phyloP scores from a whole-genome alignment of 75 land plant genomes.

The Sequoia sempervirens region DNA sequence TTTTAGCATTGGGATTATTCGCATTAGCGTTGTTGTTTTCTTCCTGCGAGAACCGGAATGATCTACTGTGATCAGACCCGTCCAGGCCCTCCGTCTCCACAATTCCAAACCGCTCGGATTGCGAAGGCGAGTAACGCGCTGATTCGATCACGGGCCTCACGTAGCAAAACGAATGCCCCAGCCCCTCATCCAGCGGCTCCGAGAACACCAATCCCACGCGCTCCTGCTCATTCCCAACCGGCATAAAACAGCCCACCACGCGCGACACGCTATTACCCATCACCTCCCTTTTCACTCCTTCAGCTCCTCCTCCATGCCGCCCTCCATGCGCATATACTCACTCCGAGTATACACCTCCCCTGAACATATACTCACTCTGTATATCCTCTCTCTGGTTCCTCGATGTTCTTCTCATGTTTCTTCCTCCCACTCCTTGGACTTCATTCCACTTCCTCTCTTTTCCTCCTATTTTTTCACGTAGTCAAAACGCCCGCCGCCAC shows the following conservation, averaged over 20 bases:
- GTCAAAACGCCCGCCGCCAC: conserved; percentile 8
- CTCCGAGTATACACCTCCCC: not conserved
- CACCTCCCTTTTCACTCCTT: not conserved
- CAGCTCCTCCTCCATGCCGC: not conserved
- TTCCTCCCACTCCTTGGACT: not conserved
- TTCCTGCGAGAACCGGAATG: conserved; percentile 31
- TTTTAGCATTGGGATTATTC: not conserved
- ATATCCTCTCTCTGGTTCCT: not conserved
- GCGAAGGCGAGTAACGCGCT: conserved; percentile 41
- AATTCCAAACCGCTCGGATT: conserved; percentile 47
- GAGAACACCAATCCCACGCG: conserved; percentile 43
- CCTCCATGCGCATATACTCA: not conserved
- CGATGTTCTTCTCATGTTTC: not conserved
- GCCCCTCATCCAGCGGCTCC: conserved; percentile 82
- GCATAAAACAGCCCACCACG: conserved; percentile 67
- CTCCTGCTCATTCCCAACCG: conserved; percentile 31
- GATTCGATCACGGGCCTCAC: conserved; percentile 47
- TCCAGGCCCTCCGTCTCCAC: conserved; percentile 15
- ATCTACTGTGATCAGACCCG: conserved; percentile 12
- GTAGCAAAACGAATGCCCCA: conserved; percentile 97
- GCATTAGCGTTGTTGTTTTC: not conserved
- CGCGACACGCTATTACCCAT: conserved; percentile 73
- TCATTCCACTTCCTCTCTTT: not conserved
- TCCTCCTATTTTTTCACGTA: not conserved
- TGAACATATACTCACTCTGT: not conserved